These are phyloP conservation scores for Trypanosoma caninum DNA, from an alignment of 208 protist species.

Conservation along the genomic window DNA sequence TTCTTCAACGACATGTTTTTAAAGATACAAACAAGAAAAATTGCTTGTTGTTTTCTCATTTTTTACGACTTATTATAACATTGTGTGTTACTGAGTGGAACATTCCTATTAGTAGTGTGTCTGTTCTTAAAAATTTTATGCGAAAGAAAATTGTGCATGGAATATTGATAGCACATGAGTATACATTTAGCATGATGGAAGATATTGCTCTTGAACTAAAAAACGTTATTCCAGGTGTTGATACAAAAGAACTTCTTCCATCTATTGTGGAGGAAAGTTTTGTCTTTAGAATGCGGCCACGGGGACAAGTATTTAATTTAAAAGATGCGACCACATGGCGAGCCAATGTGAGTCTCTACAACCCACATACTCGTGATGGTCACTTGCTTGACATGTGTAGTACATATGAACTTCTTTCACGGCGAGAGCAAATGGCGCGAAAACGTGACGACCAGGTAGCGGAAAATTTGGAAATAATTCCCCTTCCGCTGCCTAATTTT, in stretches of 20 bases:
- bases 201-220: background rate
- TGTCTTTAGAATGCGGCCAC: constrained; percentile 22
- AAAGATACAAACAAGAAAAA: background rate
- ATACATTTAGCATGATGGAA: constrained; percentile 3
- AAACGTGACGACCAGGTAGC: background rate
- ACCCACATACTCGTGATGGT: constrained; percentile 29
- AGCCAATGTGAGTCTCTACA: constrained; percentile 45
- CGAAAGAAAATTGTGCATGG: constrained; percentile 4
- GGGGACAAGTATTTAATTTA: constrained; percentile 41
- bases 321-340: constrained; percentile 46
- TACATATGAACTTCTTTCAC: constrained; percentile 26
- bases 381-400: constrained; percentile 29
- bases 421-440: constrained; percentile 11
- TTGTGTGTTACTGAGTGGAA: constrained; percentile 18
- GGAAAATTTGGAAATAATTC: background rate
- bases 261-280: constrained; percentile 38
- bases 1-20: constrained; percentile 42
- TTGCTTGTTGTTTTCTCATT: constrained; percentile 22
- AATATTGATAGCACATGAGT: constrained; percentile 4
- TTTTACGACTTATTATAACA: constrained; percentile 64
- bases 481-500: constrained; percentile 12
- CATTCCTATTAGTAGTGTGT: background rate
- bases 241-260: constrained; percentile 3
- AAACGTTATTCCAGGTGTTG: background rate
- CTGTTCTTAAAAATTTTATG: constrained; percentile 6